A percentile compares a stretch with the other conserved stretches of the same genome.
These are phyloP conservation scores for Trypanosoma vivax DNA, from an alignment of 208 protist genomes.

Conservation along the genomic window DNA sequence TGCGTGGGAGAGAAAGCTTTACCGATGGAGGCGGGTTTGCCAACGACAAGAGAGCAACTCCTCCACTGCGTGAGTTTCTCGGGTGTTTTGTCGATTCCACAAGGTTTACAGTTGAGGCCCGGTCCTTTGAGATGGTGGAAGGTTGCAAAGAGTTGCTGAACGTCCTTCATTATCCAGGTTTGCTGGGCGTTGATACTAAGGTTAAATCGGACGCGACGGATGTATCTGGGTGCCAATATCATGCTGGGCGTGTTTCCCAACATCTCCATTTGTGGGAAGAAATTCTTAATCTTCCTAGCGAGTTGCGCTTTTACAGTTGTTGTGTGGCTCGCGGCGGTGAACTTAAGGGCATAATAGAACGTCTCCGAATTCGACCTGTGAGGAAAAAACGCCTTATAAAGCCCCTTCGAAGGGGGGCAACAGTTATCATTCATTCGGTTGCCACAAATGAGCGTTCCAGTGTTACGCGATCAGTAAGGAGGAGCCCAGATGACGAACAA, in stretches of 20 bases:
- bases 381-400: slow-evolving; percentile 39
- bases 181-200: slow-evolving; percentile 21
- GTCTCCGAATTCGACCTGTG: slow-evolving; percentile 35
- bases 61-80: slow-evolving; percentile 41
- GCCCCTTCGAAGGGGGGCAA: slow-evolving; percentile 54
- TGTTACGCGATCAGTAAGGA: slow-evolving; percentile 1
- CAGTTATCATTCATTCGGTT: slow-evolving; percentile 33
- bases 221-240: neutral
- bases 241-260: neutral
- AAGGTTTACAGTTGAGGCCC: slow-evolving; percentile 4
- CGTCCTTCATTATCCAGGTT: slow-evolving; percentile 60
- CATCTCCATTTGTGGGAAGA: slow-evolving; percentile 10
- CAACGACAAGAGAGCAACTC: slow-evolving; percentile 29
- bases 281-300: slow-evolving; percentile 26
- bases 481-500: slow-evolving; percentile 15
- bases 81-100: slow-evolving; percentile 43
- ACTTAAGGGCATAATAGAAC: slow-evolving; percentile 13
- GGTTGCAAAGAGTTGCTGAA: slow-evolving; percentile 50
- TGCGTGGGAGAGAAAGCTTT: slow-evolving; percentile 1
- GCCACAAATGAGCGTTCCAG: slow-evolving; percentile 1
- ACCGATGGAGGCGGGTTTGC: slow-evolving; percentile 4
- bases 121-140: slow-evolving; percentile 9
- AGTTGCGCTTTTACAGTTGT: slow-evolving; percentile 29
- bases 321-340: slow-evolving; percentile 8
- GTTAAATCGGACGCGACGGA: neutral